Evolutionary conservation across 352 stramenopile genomes (phyloP).

Genomic region (Phytopythium montanum): DNA sequence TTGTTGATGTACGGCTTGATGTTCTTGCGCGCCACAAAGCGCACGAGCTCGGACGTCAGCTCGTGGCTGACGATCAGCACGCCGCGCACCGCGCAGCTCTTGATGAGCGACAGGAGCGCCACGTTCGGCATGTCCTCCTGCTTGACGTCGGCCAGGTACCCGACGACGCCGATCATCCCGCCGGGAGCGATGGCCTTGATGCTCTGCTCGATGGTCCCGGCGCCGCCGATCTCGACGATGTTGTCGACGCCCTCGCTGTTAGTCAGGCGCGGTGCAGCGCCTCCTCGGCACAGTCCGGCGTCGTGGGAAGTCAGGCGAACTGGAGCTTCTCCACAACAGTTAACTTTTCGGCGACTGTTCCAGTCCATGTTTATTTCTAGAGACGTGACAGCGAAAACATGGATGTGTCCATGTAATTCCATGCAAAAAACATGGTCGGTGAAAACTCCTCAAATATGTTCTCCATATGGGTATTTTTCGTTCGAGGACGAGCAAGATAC

Average conservation of each 20-base stretch:
- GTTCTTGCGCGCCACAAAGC: conserved; percentile 20
- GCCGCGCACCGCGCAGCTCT: conserved; percentile 19
- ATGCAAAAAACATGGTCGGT: too few relatives aligned
- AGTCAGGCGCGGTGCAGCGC: conserved; percentile 13
- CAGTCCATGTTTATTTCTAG: too few relatives aligned
- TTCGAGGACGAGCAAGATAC: too few relatives aligned
- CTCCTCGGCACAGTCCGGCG: conserved; percentile 24
- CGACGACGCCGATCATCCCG: conserved; percentile 22
- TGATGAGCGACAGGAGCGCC: conserved; percentile 15
- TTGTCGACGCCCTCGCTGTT: conserved; percentile 24
- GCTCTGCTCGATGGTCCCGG: conserved; percentile 31
- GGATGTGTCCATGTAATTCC: too few relatives aligned
- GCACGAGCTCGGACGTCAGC: conserved; percentile 18
- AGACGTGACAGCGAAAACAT: too few relatives aligned
- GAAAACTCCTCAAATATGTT: too few relatives aligned
- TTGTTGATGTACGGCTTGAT: conserved; percentile 22
- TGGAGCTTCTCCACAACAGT: conserved; percentile 22
- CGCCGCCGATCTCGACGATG: conserved; percentile 29
- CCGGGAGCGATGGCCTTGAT: conserved; percentile 22
- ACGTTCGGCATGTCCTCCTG: conserved; percentile 32
- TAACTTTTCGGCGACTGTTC: too few relatives aligned
- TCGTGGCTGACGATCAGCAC: conserved; percentile 20
- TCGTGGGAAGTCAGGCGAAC: conserved; percentile 25
- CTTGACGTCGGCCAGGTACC: conserved; percentile 21
- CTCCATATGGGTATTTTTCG: too few relatives aligned